Evolutionary conservation across 2,329 filamentous ascomycete genomes (phyloP).

Genomic region (Penicillium paneum): DNA sequence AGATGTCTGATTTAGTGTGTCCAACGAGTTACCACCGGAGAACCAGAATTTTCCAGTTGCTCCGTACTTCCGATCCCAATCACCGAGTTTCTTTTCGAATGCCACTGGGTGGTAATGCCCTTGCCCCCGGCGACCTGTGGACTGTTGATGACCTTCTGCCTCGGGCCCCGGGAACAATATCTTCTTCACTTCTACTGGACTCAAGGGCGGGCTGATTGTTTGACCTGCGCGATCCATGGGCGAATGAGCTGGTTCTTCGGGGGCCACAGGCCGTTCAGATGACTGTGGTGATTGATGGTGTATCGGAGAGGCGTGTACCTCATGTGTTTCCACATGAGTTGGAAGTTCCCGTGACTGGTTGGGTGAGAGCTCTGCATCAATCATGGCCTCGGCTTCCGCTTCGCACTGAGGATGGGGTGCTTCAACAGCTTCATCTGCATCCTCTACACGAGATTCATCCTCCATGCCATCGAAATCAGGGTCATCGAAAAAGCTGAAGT

Average conservation of each 20-base stretch:
- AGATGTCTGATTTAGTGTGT: conserved; percentile 7
- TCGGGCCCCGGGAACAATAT: conserved; percentile 41
- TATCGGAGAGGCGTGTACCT: background rate
- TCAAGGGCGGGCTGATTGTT: conserved; percentile 41
- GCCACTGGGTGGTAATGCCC: conserved; percentile 52
- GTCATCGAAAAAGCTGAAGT: conserved; percentile 65
- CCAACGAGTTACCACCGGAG: conserved; percentile 9
- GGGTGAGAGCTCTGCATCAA: conserved; percentile 3
- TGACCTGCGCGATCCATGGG: conserved; percentile 23
- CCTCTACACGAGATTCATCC: conserved; percentile 12
- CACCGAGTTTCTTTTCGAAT: conserved; percentile 49
- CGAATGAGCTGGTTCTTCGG: conserved; percentile 7
- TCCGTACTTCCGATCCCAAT: conserved; percentile 55
- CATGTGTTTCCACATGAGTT: background rate
- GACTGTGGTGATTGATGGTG: background rate
- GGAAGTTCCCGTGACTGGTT: background rate
- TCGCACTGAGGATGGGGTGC: conserved; percentile 11
- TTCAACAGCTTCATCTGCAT: conserved; percentile 14
- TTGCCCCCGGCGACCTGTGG: conserved; percentile 22
- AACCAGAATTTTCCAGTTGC: conserved; percentile 48
- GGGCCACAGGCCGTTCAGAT: conserved; percentile 4
- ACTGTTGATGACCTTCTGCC: background rate
- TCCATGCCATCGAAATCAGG: conserved; percentile 38
- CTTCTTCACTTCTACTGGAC: conserved; percentile 42
- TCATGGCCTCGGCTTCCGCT: conserved; percentile 10